Evolutionary conservation across 129 eudicot species (phyloP).

Genomic region (Smallanthus sonchifolius): DNA sequence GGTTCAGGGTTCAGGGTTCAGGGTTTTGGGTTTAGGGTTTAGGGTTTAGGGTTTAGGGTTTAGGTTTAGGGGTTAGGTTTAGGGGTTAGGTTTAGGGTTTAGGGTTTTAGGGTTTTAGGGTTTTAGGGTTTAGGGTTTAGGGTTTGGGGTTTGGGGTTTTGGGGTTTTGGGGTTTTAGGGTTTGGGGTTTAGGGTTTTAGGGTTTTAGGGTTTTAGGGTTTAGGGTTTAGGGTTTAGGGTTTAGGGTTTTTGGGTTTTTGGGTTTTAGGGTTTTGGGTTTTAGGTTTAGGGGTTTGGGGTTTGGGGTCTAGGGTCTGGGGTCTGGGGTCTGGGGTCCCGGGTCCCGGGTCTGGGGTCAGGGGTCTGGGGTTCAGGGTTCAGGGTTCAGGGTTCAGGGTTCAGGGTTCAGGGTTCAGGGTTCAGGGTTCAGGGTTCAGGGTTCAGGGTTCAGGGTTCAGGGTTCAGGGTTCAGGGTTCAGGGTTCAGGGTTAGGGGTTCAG

Average conservation of each 20-base stretch:
- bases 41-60: no score
- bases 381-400: neutral
- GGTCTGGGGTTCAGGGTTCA: neutral
- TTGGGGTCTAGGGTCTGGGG: no score
- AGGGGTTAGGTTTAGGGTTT: no score
- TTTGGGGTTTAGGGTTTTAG: neutral
- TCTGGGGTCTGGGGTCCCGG: no score
- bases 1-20: slow-evolving; percentile 4
- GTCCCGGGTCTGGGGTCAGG: neutral
- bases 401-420: neutral
- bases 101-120: no score
- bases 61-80: no score
- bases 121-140: neutral
- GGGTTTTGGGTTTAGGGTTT: slow-evolving; percentile 9
- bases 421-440: neutral
- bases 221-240: neutral
- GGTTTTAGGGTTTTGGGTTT: no score
- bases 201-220: neutral
- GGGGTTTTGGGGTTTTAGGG: neutral
- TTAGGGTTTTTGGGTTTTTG: neutral
- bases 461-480: neutral
- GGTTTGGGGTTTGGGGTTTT: neutral
- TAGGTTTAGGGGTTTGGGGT: neutral
- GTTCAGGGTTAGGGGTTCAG: neutral
- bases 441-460: neutral